Base-by-base conservation (phyloP, 225 moss, liverwort and hornwort genomes). In the Climacium dendroides region DNA sequence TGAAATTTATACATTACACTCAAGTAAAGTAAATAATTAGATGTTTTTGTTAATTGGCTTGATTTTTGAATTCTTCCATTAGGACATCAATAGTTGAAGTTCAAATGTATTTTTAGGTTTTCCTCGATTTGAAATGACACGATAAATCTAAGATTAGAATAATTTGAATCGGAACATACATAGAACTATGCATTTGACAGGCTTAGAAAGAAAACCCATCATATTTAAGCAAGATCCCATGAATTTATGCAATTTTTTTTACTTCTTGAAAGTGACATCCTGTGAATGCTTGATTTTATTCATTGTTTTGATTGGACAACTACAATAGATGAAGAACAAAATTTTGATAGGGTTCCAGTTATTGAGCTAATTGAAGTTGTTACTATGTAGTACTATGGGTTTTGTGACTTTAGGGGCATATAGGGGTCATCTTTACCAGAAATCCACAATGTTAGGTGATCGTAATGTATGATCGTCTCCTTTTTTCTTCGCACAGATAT, bases 401-500 rank as follows among this genome's bases (percentile, higher is more conserved):
- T 73, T 74, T 50, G 60, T 50, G 74, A 59, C 23, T 71, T 55
- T 16, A 63, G 35, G 48, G 34, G 65, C 25, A 81, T 62, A 30
- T 34, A 34, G 71, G 55, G 57, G 34, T 58, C 34, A 73, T 74
- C 84, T 74, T 63, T 37, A 29, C 47, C 75, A 63, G 62, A 43
- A 61, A 67, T 78, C 58, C 43, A 32, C 34, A 82, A 76, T 45
- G 13, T 47, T 73, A 25, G 55, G 64, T 74, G 84, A 80, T 85
- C 63, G 35, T n/a, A 84, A 73, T 43, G 53, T 41, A 39, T 29
- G 37, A 50, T 62, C 23, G 29, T 66, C 37, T 85, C n/a, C 71
- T 35, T 55, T 47, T 73, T 47, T 52, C 57, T 82, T 78, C 71
- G 54, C 57, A 61, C 90, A 94, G 94, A 83, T 99, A n/a, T 99